Conservation (phyloP, 805 yeast species). For the Dipodascopsis uninucleata region DNA sequence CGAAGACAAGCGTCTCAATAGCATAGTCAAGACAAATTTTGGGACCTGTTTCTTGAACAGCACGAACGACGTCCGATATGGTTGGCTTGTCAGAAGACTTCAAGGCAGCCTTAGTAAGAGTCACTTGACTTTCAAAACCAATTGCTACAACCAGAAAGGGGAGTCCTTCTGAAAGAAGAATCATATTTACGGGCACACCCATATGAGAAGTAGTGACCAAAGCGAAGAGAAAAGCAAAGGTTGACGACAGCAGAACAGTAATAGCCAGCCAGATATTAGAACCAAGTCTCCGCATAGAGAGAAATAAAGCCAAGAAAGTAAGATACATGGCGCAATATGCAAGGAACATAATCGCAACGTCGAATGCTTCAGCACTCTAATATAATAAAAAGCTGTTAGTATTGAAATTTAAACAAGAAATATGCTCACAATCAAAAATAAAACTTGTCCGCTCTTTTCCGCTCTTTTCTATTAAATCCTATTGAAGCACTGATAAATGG, state of each 20-base stretch:
- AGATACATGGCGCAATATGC: conserved; percentile 89
- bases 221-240: conserved; percentile 80
- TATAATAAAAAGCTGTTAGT: not conserved
- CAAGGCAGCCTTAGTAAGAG: conserved; percentile 51
- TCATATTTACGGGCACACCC: conserved; percentile 60
- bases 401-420: conserved; percentile 1
- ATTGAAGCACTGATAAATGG: too few species aligned
- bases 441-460: not conserved
- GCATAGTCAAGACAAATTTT: conserved; percentile 71
- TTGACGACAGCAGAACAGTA: conserved; percentile 71
- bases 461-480: too few species aligned
- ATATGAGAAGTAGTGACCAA: conserved; percentile 56
- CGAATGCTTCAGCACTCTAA: conserved; percentile 76
- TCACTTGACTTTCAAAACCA: conserved; percentile 84
- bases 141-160: conserved; percentile 90
- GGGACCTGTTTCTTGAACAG: conserved; percentile 44
- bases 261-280: conserved; percentile 85
- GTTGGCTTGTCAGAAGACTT: conserved; percentile 33
- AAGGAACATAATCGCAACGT: conserved; percentile 67
- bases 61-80: conserved; percentile 32
- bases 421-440: not conserved
- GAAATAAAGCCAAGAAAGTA: conserved; percentile 68
- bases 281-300: conserved; percentile 72
- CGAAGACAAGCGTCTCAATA: conserved; percentile 65
- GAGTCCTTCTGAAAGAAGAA: conserved; percentile 80